Conservation (phyloP, 1,284 basidiomycete genomes). For the Puccinia novopanici region DNA sequence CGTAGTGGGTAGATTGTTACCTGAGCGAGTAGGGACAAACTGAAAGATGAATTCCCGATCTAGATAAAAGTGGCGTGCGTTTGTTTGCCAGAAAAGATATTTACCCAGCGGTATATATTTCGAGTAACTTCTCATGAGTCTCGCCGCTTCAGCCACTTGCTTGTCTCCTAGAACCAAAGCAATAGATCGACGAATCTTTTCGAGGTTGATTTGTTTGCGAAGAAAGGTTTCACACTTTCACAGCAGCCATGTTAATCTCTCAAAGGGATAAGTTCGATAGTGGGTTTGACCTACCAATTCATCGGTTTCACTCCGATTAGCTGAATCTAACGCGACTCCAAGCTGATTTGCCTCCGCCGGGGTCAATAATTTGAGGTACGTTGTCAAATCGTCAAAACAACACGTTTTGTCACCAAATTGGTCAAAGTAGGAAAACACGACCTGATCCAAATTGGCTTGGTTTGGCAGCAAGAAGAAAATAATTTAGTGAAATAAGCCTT, state of each 20-base stretch:
- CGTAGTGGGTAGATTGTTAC: conserved; percentile 67
- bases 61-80: background rate
- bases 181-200: conserved; percentile 31
- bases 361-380: conserved; percentile 65
- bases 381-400: conserved; percentile 78
- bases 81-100: background rate
- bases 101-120: conserved; percentile 43
- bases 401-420: conserved; percentile 76
- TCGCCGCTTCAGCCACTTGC: conserved; percentile 4
- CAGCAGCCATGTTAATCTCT: background rate
- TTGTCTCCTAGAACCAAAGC: background rate
- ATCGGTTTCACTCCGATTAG: too few species aligned
- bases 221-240: conserved; percentile 15
- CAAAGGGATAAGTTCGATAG: background rate
- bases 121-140: conserved; percentile 24
- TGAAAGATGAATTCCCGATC: background rate
- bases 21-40: conserved; percentile 52
- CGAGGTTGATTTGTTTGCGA: conserved; percentile 36
- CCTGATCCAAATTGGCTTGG: conserved; percentile 62
- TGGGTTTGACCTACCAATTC: conserved; percentile 5
- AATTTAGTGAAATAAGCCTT: conserved; percentile 29
- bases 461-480: conserved; percentile 27
- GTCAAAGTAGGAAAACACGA: conserved; percentile 68
- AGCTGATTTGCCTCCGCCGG: conserved; percentile 57
- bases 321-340: background rate